These are phyloP conservation scores for Annulohypoxylon truncatum DNA, from an alignment of 2,329 filamentous ascomycete species.

Conservation along the genomic window DNA sequence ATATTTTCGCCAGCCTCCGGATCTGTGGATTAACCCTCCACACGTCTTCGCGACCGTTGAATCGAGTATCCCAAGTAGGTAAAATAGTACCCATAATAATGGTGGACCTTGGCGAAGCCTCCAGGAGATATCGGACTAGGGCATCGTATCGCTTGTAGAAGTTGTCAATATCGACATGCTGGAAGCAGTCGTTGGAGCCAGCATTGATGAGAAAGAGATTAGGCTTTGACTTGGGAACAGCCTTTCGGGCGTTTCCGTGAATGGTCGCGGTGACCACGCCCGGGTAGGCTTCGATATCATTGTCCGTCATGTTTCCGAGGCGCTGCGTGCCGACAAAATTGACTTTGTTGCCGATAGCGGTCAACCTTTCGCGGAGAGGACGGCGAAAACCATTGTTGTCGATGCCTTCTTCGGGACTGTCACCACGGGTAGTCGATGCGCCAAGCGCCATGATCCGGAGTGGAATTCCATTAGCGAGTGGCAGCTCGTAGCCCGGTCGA, in stretches of 20 bases:
- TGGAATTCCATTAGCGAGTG: constrained; percentile 49
- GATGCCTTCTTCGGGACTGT: constrained; percentile 47
- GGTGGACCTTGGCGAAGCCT: constrained; percentile 49
- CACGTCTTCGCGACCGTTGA: constrained; percentile 50
- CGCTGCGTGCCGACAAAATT: constrained; percentile 52
- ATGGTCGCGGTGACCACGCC: constrained; percentile 49
- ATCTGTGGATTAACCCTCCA: constrained; percentile 50
- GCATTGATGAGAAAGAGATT: constrained; percentile 53
- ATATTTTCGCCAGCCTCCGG: constrained; percentile 48
- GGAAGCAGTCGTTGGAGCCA: constrained; percentile 53
- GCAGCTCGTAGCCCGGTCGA: constrained; percentile 48
- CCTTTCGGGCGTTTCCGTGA: constrained; percentile 46
- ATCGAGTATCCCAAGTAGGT: constrained; percentile 49
- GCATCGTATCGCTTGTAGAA: constrained; percentile 50
- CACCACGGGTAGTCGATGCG: constrained; percentile 50
- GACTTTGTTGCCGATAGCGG: constrained; percentile 48
- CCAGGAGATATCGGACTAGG: constrained; percentile 49
- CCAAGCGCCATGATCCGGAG: constrained; percentile 51
- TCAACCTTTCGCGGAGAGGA: constrained; percentile 52
- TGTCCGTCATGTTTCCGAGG: constrained; percentile 52
- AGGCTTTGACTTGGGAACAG: constrained; percentile 47
- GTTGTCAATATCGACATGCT: constrained; percentile 49
- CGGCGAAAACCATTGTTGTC: constrained; percentile 52
- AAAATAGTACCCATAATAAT: constrained; percentile 49
- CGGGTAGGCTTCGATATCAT: constrained; percentile 51